Conservation (phyloP, 1,284 basidiomycete species). For the Melampsora larici-populina region DNA sequence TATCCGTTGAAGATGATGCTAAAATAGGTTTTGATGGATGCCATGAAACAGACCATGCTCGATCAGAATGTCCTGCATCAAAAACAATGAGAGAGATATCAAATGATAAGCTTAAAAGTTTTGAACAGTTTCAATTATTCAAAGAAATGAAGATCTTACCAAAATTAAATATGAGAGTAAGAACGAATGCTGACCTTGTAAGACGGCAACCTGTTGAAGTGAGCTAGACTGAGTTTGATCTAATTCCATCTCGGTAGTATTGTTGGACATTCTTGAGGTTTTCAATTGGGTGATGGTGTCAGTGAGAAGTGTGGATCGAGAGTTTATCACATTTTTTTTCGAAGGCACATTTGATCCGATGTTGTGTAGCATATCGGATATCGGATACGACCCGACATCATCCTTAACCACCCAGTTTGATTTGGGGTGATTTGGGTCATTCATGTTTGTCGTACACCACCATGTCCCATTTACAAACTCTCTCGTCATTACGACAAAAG, state of each 20-base stretch:
- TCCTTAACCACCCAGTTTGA: no score
- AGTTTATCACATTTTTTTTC: not conserved
- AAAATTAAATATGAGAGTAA: not conserved
- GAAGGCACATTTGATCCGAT: not conserved
- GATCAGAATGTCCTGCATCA: slow-evolving; percentile 34
- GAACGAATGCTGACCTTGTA: slow-evolving; percentile 8
- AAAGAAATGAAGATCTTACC: not conserved
- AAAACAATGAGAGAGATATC: not conserved
- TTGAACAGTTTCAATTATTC: not conserved
- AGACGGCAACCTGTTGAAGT: not conserved
- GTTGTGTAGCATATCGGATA: not conserved
- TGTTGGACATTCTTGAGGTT: not conserved
- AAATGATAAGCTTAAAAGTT: not conserved
- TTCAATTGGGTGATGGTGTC: not conserved
- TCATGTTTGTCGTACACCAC: not conserved
- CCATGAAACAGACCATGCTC: slow-evolving; percentile 40
- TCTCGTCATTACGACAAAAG: not conserved
- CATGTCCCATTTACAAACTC: slow-evolving; percentile 5
- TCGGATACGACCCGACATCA: no score
- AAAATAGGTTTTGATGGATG: slow-evolving; percentile 33
- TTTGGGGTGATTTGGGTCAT: no score
- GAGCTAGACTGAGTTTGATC: not conserved
- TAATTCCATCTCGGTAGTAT: not conserved
- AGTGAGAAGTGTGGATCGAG: not conserved
- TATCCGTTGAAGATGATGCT: slow-evolving; percentile 46